Percentiles rank a stretch among this genome's conserved stretches.
Conservation (phyloP, 1,284 basidiomycete genomes). For the Chiua sp. region DNA sequence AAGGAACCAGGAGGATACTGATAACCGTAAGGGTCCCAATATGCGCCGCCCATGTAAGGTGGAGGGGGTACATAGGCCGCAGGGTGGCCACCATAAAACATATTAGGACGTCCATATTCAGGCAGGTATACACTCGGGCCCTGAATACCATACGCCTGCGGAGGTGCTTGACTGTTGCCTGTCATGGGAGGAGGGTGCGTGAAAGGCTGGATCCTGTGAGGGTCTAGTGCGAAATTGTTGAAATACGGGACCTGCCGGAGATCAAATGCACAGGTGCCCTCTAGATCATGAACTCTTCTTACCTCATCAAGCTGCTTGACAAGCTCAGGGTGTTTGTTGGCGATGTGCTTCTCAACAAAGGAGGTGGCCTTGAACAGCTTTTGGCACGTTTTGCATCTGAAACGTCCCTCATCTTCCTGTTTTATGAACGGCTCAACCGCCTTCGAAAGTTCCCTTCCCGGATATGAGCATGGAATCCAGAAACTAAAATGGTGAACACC, state of each 20-base stretch:
- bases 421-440: constrained; percentile 82
- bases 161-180: constrained; percentile 71
- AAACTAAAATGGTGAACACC: constrained; percentile 39
- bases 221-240: constrained; percentile 94
- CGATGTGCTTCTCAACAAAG: constrained; percentile 95
- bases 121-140: constrained; percentile 55
- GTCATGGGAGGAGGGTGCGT: constrained; percentile 70
- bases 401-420: constrained; percentile 95
- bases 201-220: constrained; percentile 88
- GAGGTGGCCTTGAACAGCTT: constrained; percentile 96
- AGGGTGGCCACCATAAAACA: constrained; percentile 50
- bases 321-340: constrained; percentile 86
- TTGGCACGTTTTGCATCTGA: constrained; percentile 92
- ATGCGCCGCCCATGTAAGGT: constrained; percentile 50
- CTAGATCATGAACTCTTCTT: constrained; percentile 27
- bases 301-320: constrained; percentile 82
- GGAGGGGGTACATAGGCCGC: constrained; percentile 46
- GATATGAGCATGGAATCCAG: constrained; percentile 16
- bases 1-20: constrained; percentile 41
- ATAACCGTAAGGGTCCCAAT: constrained; percentile 62
- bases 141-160: constrained; percentile 81
- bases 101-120: constrained; percentile 49
- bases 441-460: constrained; percentile 76
- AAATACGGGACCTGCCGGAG: constrained; percentile 77
- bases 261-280: constrained; percentile 22